Evolutionary conservation across 176 grass and related monocot genomes (phyloP), one percentile per base, ranked within the genome.

Genomic region (Oryza glaberrima): DNA sequence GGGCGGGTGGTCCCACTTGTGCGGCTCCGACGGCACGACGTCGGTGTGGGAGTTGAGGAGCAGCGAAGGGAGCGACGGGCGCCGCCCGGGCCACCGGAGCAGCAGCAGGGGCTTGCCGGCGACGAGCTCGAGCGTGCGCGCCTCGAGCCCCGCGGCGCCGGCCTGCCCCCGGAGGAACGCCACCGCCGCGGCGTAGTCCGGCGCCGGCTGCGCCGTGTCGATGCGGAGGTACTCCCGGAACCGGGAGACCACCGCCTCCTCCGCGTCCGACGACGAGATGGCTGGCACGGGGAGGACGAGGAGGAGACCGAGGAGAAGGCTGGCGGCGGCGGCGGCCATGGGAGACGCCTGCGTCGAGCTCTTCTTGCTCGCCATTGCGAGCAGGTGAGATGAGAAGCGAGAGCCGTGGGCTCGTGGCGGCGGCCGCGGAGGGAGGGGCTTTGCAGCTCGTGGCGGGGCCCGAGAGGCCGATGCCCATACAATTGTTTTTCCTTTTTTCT

Each of bases 221-320:
- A 95, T 96, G 73, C 91, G 93, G 78, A 98, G 96, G 88, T 98
- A 98, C 88, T 92, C 93, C 81, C 89, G 96, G 89, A 98, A 98
- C 49, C 96, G 91, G 75, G 88, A 91, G 70, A 98, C 73, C 1
- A 73, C 84, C 28, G 28, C 28, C 11, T 88, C 87, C 49, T 88
- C 87, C 60, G 87, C 85, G 54, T 98, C 95, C 36, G 85, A 17
- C 36, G 85, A 17, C 23, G 88, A 69, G 11, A 52, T 5, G 51
- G 78, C 77, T 51, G 58, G 30, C 4, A 47, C 0, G 6, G 92
- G 16, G 16, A 91, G 16, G 15, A 89, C n/a, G 54, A 93, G 22
- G 44, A 87, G 32, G 60, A 12, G 44, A 44, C 1, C 10, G 66
- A 92, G 77, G 35, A 58, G 79, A 66, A 67, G 47, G 80, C 43